These are phyloP conservation scores for Calendula officinalis DNA, from an alignment of 129 eudicot species.

Conservation along the genomic window DNA sequence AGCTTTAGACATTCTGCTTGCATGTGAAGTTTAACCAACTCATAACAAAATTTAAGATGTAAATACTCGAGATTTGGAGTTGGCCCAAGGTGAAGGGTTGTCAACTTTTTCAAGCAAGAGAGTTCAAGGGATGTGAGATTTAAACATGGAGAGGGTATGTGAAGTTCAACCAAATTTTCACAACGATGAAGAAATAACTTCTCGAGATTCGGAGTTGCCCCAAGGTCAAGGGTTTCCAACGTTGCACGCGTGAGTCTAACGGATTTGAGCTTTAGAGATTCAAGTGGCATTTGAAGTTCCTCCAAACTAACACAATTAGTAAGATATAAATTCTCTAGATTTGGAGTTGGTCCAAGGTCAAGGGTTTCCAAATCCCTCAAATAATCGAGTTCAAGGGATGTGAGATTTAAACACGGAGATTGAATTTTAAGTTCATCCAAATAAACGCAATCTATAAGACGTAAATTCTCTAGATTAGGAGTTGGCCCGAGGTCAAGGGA, in stretches of 20 bases:
- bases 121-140: neutral
- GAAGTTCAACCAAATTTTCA: neutral
- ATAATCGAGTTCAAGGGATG: neutral
- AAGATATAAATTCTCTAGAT: neutral
- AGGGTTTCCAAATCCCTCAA: neutral
- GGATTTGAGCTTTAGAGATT: neutral
- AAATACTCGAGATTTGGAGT: neutral
- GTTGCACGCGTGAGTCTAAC: neutral
- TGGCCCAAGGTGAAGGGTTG: neutral
- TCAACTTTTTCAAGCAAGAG: neutral
- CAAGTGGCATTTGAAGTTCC: neutral
- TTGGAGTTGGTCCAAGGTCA: neutral
- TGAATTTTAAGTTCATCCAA: neutral
- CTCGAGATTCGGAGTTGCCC: neutral
- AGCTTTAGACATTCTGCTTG: neutral
- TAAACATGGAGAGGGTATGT: neutral
- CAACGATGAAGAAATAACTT: neutral
- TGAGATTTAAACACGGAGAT: neutral
- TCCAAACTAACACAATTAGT: too few relatives aligned
- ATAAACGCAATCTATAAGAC: neutral
- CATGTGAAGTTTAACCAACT: neutral
- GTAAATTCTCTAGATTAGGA: neutral
- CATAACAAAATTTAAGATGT: neutral
- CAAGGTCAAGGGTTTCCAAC: neutral
- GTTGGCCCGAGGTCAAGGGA: constrained; percentile 4